phyloP scores from a whole-genome alignment of 129 eudicot genomes.

The Helichrysum umbraculigerum region DNA sequence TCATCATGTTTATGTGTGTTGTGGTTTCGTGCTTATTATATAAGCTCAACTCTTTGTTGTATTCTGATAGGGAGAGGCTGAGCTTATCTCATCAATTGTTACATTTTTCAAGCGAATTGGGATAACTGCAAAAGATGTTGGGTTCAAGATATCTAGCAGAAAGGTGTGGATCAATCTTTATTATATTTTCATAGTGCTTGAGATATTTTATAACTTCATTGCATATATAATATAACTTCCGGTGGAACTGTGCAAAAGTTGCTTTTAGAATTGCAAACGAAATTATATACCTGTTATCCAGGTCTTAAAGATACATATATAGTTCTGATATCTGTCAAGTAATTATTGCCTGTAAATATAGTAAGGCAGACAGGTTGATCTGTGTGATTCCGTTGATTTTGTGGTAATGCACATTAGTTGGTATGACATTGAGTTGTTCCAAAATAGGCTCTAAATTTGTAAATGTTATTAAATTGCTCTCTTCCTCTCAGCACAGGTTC shows the following conservation, averaged over 20 bases:
- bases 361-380: not conserved
- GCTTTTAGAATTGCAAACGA: not conserved
- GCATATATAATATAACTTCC: conserved; percentile 3
- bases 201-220: conserved; percentile 6
- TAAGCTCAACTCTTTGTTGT: conserved; percentile 20
- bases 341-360: not conserved
- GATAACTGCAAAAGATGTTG: conserved; percentile 90
- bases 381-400: not conserved
- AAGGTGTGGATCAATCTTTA: conserved; percentile 53
- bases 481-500: conserved; percentile 52
- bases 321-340: not conserved
- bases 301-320: not conserved
- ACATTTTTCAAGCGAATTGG: conserved; percentile 94
- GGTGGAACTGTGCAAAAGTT: not conserved
- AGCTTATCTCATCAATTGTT: conserved; percentile 90
- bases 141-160: conserved; percentile 92
- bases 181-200: not conserved
- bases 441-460: conserved; percentile 1
- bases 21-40: not conserved
- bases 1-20: not conserved
- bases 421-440: conserved; percentile 9
- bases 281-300: not conserved
- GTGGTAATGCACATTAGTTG: conserved; percentile 4
- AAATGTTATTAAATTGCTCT: not conserved
- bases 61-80: conserved; percentile 82